Evolutionary conservation across 2,329 filamentous ascomycete genomes (phyloP), one percentile per base, ranked within the genome.

Genomic region (Paecilomyces formosus): DNA sequence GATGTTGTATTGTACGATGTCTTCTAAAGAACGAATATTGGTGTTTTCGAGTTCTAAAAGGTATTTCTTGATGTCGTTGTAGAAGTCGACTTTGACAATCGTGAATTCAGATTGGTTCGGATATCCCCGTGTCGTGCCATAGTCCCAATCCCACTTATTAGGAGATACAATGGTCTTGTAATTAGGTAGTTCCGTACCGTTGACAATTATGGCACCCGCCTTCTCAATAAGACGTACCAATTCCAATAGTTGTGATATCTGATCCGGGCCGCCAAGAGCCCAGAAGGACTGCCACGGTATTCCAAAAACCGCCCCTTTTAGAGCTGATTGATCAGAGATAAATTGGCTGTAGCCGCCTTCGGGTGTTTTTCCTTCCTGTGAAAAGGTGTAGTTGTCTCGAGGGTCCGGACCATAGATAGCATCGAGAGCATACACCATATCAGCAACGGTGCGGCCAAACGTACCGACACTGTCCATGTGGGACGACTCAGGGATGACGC

Each of bases 101-200:
- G 85, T 88, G 72, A 87, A 90, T 70, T 90, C 88, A 13, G 85
- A 89, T 72, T 90, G 84, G 60, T 90, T 89, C n/a, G 85, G 75
- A 65, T 77, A 85, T 2, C 86, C 85, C 3, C 86, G 81, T 1
- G 77, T 80, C 5, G 74, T 79, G 13, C 87, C 87, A 62, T 84
- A 88, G 65, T 88, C 86, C 81, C 88, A 92, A 70, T 91, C 79
- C 88, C 88, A 92, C n/a, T 86, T 86, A 54, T 82, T 70, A 0
- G 84, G 86, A 31, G 81, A 82, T 12, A 91, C 81, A 24, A 89
- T 82, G 0, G 75, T 82, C 66, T 85, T 71, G 65, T 84, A 82
- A 68, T 84, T 77, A 22, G 84, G 83, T 1, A 92, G 79, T 67
- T 92, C 88, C 0, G 87, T 89, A 26, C 81, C 80, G 66, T 90